phyloP scores from a whole-genome alignment of 257 asterid genomes.

The Fraxinus anomala region DNA sequence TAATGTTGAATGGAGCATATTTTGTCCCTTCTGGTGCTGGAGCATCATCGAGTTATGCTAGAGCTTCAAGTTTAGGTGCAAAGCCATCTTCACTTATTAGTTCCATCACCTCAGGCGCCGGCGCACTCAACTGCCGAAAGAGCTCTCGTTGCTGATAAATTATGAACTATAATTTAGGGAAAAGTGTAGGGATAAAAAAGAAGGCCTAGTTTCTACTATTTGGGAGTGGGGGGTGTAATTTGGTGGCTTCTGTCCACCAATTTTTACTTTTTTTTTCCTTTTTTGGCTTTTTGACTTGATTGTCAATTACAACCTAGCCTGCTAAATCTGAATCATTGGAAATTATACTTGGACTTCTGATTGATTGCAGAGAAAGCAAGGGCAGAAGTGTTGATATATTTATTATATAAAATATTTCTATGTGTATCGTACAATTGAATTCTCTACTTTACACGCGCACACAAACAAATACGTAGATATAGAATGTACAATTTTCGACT shows the following conservation, averaged over 20 bases:
- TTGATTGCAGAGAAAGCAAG: conserved; percentile 31
- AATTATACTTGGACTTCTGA: neutral
- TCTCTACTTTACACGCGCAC: neutral
- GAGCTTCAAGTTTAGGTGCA: conserved; percentile 68
- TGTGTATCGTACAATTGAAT: neutral
- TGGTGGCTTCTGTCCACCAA: conserved; percentile 19
- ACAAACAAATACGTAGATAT: neutral
- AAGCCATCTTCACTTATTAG: conserved; percentile 49
- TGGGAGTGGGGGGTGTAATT: conserved; percentile 20
- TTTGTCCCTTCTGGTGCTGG: conserved; percentile 51
- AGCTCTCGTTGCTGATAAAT: conserved; percentile 42
- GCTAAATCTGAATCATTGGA: conserved; percentile 25
- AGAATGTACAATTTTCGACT: neutral
- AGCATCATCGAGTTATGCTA: conserved; percentile 55
- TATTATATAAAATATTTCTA: neutral
- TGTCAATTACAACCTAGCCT: conserved; percentile 44
- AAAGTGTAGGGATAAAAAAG: conserved; percentile 24
- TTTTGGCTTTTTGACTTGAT: conserved; percentile 21
- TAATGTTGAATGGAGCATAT: conserved; percentile 68
- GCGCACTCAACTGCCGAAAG: conserved; percentile 48
- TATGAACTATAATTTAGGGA: conserved; percentile 6
- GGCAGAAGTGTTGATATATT: conserved; percentile 41
- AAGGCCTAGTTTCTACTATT: conserved; percentile 32
- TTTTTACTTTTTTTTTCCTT: neutral
- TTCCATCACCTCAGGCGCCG: conserved; percentile 48